Evolutionary conservation across 78 protist species (phyloP), one percentile per base, ranked within the genome.

Genomic region (Dictyostelium intermedium): DNA sequence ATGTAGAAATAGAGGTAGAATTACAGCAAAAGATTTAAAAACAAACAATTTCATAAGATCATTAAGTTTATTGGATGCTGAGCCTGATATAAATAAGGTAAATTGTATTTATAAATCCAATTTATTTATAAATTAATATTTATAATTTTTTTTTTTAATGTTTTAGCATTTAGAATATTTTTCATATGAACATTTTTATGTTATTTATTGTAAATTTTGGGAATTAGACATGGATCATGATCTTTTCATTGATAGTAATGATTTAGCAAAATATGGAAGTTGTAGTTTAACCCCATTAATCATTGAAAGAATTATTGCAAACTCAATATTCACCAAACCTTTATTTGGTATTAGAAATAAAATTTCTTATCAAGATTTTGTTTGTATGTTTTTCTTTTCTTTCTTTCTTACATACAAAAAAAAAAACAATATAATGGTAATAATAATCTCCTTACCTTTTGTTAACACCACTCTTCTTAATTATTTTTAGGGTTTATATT

Each of bases 101-200:
- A 43, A 8, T 37, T 69, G 14, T 35, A 80, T 63, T 34, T 20
- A n/a, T 82, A n/a, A 10, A 32, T 11, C 10, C 8, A 60, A 79
- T 70, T 73, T 14, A 32, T 20, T 47, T 34, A 66, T 0, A 56
- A 25, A 56, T 18, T 4, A 30, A 35, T 43, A 53, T n/a, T 47
- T 45, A 45, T 23, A 56, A 30, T 53, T 27, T 63, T 23, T 83
- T n/a, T n/a, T n/a, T n/a, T n/a, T n/a, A n/a, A n/a, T n/a, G n/a
- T n/a, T n/a, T 10, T 82, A 93, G 94, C 92, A 93, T 72, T 43
- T 82, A 45, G 96, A 95, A 39, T 97, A 92, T 97, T 98, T 98
- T 91, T 83, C 96, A 35, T 98, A 98, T 96, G 98, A 98, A 96
- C 98, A 98, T 86, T 98, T 98, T 82, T 98, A 98, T 92, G 99